Evolutionary conservation across 495 filamentous ascomycete genomes (phyloP), one percentile per base, ranked within the genome.

Genomic region (Penicillium steckii): DNA sequence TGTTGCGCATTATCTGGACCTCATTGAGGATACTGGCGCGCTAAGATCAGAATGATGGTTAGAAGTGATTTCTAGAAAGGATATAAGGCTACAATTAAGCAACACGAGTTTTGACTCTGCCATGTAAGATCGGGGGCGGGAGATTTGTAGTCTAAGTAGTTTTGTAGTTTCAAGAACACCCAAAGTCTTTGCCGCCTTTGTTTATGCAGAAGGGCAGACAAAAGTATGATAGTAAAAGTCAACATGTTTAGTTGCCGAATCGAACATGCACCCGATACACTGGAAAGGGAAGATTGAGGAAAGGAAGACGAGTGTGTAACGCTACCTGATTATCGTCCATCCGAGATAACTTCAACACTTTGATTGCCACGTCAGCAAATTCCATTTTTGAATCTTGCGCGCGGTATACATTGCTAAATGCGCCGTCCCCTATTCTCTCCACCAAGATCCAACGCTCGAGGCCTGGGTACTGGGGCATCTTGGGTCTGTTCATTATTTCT

Each of bases 341-440:
- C 70, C 96, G 91, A 64, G 86, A 97, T 72, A 96, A 96, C 48
- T 90, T 84, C 47, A 97, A 92, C 18, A 97, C 92, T 64, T 97
- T 97, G 78, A 97, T 96, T 44, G 92, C 92, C n/a, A 91, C 89
- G 62, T 97, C 87, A 42, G 81, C 84, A 33, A 78, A 79, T 46
- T 84, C 72, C 26, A 85, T 84, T 3, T 66, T 70, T 44, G 71
- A 77, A 67, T 97, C 92, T 48, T 74, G 75, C 9, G 92, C 92
- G 4, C 88, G 82, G 68, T 96, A 97, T 41, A 97, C 92, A 56
- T 98, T 98, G 78, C 93, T 97, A 78, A 98, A 98, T 37, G 94
- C 94, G 44, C 94, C 94, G 59, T 97, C 95, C 45, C 94, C 94
- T 93, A 98, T 97, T 79, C 97, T 98, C 70, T 97, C 92, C 33